These are phyloP conservation scores for Fragaria vesca DNA, from an alignment of 306 rosid genomes.

Conservation along the genomic window DNA sequence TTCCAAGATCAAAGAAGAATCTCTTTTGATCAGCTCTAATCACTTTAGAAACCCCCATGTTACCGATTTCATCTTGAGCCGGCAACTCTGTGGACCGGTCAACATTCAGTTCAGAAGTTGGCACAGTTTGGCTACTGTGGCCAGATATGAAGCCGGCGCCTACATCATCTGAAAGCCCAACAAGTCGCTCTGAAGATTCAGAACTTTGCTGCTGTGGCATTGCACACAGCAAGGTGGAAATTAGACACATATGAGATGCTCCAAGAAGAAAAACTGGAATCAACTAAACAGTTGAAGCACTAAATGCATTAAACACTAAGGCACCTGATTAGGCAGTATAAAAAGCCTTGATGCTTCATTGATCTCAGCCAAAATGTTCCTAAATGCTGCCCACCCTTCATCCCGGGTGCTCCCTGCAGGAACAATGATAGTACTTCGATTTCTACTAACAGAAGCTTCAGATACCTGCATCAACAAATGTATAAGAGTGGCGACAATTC, in stretches of 20 bases:
- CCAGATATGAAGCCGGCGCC: slow-evolving; percentile 99
- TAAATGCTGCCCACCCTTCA: slow-evolving; percentile 98
- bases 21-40: slow-evolving; percentile 95
- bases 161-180: slow-evolving; percentile 97
- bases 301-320: slow-evolving; percentile 26
- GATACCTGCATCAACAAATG: slow-evolving; percentile 62
- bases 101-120: slow-evolving; percentile 80
- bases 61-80: slow-evolving; percentile 82
- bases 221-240: slow-evolving; percentile 30
- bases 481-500: slow-evolving; percentile 23
- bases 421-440: slow-evolving; percentile 97
- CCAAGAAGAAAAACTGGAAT: slow-evolving; percentile 14
- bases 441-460: slow-evolving; percentile 98
- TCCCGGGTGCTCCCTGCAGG: slow-evolving; percentile 96
- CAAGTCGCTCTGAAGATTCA: slow-evolving; percentile 83
- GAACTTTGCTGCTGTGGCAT: slow-evolving; percentile 67
- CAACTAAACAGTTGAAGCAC: slow-evolving; percentile 13
- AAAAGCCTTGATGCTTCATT: slow-evolving; percentile 96
- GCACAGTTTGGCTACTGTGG: slow-evolving; percentile 75
- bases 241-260: slow-evolving; percentile 27
- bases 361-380: slow-evolving; percentile 94
- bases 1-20: slow-evolving; percentile 96
- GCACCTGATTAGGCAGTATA: slow-evolving; percentile 89
- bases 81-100: slow-evolving; percentile 85
- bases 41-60: slow-evolving; percentile 90